Base-by-base conservation (phyloP, 139 green algal species). In the Chlorella sp. region DNA sequence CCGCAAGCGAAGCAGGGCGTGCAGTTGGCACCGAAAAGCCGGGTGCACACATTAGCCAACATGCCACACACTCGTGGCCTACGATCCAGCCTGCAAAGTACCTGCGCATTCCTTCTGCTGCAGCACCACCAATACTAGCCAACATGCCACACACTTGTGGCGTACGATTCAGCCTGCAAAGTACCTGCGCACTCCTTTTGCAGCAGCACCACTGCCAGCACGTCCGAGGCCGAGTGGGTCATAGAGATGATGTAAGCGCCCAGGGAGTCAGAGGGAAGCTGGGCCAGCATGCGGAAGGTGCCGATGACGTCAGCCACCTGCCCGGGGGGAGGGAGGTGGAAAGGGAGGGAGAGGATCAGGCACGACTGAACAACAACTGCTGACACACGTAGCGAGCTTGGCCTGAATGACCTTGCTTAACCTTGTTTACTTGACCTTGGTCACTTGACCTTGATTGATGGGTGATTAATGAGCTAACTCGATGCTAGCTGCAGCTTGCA, bases 201-300 rank as follows among this genome's bases (percentile, higher is more conserved):
- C 88, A 99, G 94, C 88, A 99, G 96, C 91, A 98, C 95, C 84
- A 99, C 98, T 28, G 95, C 95, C 84, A 99, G 94, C 64, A 99
- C 97, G 90, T 99, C 98, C 36, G 89, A 96, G 57, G 98, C 94
- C 42, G 88, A 89, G 84, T 94, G 94, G 68, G 96, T 93, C 98
- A 99, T 99, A 89, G 91, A 96, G 93, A 99, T 99, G 78, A 99
- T 97, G 91, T 99, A 99, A 0, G 97, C 96, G 7, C 96, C 97
- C 68, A 99, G 93, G 34, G 90, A 95, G 86, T 93, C 92, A 3
- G 42, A 12, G n/a, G 94, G 94, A 76, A 95, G 89, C 86, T 93
- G 71, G 19, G 92, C 90, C 22, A 93, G 88, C 92, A 95, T 93
- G 73, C 92, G 92, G 92, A 98, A 97, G 7, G 97, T 99, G 92